Conservation (phyloP, 2,329 filamentous ascomycete species). For the Cercospora sojina region DNA sequence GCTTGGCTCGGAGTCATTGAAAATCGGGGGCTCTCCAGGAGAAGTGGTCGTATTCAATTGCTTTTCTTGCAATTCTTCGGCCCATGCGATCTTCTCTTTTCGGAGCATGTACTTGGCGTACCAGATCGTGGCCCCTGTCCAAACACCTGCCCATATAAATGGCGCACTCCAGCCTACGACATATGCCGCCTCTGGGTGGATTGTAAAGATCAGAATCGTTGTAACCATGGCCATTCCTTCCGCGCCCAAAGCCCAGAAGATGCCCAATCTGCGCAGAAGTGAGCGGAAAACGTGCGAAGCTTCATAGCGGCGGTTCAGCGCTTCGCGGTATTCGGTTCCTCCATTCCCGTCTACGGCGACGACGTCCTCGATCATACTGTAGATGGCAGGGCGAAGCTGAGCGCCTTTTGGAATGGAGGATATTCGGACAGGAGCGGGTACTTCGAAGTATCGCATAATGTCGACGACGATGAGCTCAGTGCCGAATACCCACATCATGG, state of each 20-base stretch:
- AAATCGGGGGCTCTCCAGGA: neutral
- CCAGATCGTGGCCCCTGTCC: constrained; percentile 47
- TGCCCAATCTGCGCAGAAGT: constrained; percentile 53
- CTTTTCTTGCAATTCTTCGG: constrained; percentile 36
- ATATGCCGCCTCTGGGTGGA: constrained; percentile 49
- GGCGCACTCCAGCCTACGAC: constrained; percentile 52
- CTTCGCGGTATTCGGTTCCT: constrained; percentile 53
- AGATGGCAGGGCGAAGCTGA: constrained; percentile 54
- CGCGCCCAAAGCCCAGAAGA: constrained; percentile 54
- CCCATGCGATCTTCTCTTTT: constrained; percentile 39
- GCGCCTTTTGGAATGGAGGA: constrained; percentile 53
- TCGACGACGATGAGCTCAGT: constrained; percentile 53
- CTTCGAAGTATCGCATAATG: constrained; percentile 45
- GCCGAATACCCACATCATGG: constrained; percentile 55
- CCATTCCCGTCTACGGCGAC: constrained; percentile 55
- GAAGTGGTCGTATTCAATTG: constrained; percentile 8
- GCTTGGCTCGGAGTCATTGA: neutral
- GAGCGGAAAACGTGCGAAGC: constrained; percentile 54
- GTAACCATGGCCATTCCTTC: constrained; percentile 43
- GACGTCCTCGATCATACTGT: constrained; percentile 56
- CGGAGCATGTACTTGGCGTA: constrained; percentile 45
- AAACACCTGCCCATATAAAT: constrained; percentile 52
- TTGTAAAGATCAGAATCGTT: constrained; percentile 50
- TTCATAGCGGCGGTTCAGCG: constrained; percentile 54
- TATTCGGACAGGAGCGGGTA: constrained; percentile 52